A percentile compares a stretch with the other conserved stretches of the same genome.
These are phyloP conservation scores for Spizellomyces sp. DNA, from an alignment of 192 early-diverging fungal species.

Conservation along the genomic window DNA sequence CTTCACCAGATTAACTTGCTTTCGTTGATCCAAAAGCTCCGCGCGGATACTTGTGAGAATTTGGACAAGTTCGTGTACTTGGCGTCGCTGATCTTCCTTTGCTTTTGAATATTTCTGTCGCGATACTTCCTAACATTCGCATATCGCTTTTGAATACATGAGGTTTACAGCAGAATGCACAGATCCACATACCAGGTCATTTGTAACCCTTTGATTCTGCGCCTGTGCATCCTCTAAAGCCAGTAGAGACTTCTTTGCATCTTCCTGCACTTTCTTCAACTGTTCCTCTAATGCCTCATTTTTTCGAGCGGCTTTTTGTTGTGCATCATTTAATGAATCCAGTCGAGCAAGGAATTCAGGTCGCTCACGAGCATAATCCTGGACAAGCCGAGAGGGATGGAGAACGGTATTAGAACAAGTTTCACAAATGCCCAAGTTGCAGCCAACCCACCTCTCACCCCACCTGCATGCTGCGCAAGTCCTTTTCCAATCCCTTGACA, in stretches of 20 bases:
- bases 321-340: neutral
- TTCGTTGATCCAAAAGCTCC: slow-evolving; percentile 22
- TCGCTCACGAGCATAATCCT: slow-evolving; percentile 39
- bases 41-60: slow-evolving; percentile 19
- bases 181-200: no score
- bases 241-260: neutral
- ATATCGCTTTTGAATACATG: neutral
- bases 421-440: neutral
- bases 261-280: slow-evolving; percentile 23
- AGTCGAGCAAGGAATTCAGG: slow-evolving; percentile 24
- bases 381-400: neutral
- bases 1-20: slow-evolving; percentile 16
- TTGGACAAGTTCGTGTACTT: slow-evolving; percentile 8
- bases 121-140: slow-evolving; percentile 8
- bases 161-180: neutral
- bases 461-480: slow-evolving; percentile 46
- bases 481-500: slow-evolving; percentile 44
- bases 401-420: neutral
- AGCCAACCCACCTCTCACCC: neutral
- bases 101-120: slow-evolving; percentile 11
- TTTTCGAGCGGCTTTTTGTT: neutral
- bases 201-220: neutral
- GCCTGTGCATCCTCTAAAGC: slow-evolving; percentile 19
- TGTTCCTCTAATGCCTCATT: neutral
- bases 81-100: slow-evolving; percentile 11